Evolutionary conservation across 345 rosid species (phyloP), one percentile per base, ranked within the genome.

Genomic region (Ceriops zippeliana): DNA sequence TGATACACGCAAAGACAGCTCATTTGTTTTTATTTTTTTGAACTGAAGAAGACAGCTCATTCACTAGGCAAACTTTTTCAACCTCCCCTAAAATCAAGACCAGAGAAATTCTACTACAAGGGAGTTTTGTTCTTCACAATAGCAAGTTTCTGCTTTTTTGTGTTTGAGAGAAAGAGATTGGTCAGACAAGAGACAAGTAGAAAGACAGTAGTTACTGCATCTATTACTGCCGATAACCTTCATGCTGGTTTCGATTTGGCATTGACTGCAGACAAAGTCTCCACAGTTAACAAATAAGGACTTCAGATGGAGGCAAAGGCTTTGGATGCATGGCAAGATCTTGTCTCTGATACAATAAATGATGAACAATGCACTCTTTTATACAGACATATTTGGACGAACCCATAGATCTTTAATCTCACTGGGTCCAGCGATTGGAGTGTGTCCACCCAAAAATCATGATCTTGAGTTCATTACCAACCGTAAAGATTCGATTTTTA

Each of bases 381-480:
- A 59, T 58, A 63, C 47, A 63, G 77, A 63, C 63, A 79, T 65
- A 57, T 58, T 32, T 62, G 69, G 60, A 70, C 57, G 58, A 56
- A 53, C 20, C 51, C 51, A 61, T 30, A 61, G 66, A 62, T 27
- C 49, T 2, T 47, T 34, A 32, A 57, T 11, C 62, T 67, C 52
- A 16, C 53, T 38, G 38, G 63, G 62, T 63, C 68, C 74, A 35
- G n/a, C 59, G 27, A 35, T 53, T 61, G 70, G 73, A 70, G 57
- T 60, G 75, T 73, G 32, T 58, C 65, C 28, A 58, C 65, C 61
- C 35, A 66, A 68, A 73, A 76, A 67, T 68, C 69, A 77, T 62
- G 71, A 67, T 79, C 83, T 73, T 80, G 80, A 73, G 81, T 75
- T 58, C 37, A 49, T 67, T 65, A 46, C 79, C 73, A 68, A 71